These are phyloP conservation scores for Stachybotrys chartarum DNA, from an alignment of 2,329 filamentous ascomycete genomes.

Conservation along the genomic window DNA sequence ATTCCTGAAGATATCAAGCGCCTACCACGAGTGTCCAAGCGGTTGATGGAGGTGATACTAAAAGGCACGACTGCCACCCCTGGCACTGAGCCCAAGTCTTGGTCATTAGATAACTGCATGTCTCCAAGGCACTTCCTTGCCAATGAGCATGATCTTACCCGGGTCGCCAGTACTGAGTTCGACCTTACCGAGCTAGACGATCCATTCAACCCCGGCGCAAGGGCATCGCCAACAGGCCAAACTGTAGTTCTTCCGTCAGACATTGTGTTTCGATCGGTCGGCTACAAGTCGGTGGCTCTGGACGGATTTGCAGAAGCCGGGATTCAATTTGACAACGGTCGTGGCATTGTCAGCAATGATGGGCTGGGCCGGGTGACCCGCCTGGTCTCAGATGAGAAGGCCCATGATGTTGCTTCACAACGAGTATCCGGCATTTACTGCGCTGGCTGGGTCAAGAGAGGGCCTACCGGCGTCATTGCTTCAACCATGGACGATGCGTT, in stretches of 20 bases:
- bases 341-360: constrained; percentile 79
- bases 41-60: constrained; percentile 72
- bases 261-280: constrained; percentile 86
- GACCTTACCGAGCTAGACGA: constrained; percentile 50
- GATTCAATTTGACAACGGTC: constrained; percentile 67
- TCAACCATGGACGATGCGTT: constrained; percentile 96
- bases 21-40: constrained; percentile 68
- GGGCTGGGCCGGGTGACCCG: constrained; percentile 61
- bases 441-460: constrained; percentile 92
- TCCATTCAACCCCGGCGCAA: constrained; percentile 44
- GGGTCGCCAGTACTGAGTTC: constrained; percentile 62
- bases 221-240: constrained; percentile 41
- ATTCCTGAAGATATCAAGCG: constrained; percentile 60
- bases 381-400: constrained; percentile 20
- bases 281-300: constrained; percentile 78
- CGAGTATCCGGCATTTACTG: constrained; percentile 72
- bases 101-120: constrained; percentile 82
- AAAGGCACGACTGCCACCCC: constrained; percentile 59
- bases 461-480: constrained; percentile 91
- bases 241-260: constrained; percentile 52
- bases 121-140: constrained; percentile 64
- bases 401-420: constrained; percentile 27
- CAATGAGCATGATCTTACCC: constrained; percentile 31
- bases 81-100: constrained; percentile 53
- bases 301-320: constrained; percentile 66